Percentiles rank a stretch among this genome's conserved stretches.
Evolutionary conservation across 2,329 filamentous ascomycete genomes (phyloP).

Genomic region (Calonectria leucothoes): DNA sequence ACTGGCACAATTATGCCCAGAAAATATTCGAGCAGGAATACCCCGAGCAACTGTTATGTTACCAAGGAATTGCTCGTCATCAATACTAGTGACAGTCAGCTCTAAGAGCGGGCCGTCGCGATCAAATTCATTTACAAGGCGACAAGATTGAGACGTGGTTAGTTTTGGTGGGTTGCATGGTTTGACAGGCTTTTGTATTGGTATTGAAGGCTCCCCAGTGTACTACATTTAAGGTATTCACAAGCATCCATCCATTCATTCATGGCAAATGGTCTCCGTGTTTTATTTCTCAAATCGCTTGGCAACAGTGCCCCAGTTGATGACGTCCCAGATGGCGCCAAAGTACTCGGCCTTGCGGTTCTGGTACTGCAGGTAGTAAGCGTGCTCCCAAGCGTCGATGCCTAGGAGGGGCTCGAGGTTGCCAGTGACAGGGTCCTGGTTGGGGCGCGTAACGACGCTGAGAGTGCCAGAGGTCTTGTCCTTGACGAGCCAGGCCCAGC

Average conservation of each 20-base stretch:
- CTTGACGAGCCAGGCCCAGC: slow-evolving; percentile 91
- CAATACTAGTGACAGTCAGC: slow-evolving; percentile 33
- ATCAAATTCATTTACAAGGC: neutral
- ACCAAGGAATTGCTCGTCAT: slow-evolving; percentile 45
- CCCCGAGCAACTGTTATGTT: slow-evolving; percentile 42
- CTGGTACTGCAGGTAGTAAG: slow-evolving; percentile 96
- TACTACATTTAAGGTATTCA: slow-evolving; percentile 37
- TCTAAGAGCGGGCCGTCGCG: neutral
- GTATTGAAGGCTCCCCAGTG: slow-evolving; percentile 22
- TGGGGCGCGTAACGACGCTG: slow-evolving; percentile 77
- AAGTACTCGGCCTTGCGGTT: slow-evolving; percentile 98
- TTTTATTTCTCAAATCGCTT: slow-evolving; percentile 72
- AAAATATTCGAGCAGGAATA: slow-evolving; percentile 42
- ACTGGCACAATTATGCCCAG: slow-evolving; percentile 47
- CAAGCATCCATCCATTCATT: slow-evolving; percentile 12
- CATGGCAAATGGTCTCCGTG: neutral
- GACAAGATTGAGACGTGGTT: neutral
- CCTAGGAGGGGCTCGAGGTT: slow-evolving; percentile 86
- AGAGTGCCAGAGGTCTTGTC: slow-evolving; percentile 72
- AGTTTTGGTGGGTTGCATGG: slow-evolving; percentile 1
- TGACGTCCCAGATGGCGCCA: slow-evolving; percentile 90
- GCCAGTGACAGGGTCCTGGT: slow-evolving; percentile 90
- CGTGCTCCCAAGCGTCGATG: slow-evolving; percentile 96
- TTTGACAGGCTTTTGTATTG: slow-evolving; percentile 23
- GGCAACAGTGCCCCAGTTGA: slow-evolving; percentile 94